A percentile compares a stretch with the other conserved stretches of the same genome.
phyloP scores from a whole-genome alignment of 208 protist species.

The Angomonas deanei region DNA sequence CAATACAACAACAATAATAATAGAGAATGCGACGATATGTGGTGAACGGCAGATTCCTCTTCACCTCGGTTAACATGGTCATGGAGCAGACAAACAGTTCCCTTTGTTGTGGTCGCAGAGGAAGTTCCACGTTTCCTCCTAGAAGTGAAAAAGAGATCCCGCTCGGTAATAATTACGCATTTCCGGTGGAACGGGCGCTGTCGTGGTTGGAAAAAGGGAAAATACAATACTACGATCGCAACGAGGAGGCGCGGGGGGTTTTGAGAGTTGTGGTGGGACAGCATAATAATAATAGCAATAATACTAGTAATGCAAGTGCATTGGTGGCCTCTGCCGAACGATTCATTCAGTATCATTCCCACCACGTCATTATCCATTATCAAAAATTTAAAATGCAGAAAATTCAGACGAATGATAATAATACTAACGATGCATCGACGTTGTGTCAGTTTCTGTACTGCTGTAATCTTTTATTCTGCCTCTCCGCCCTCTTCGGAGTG shows the following conservation, averaged over 20 bases:
- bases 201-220: neutral
- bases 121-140: no score
- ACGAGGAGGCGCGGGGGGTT: neutral
- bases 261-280: no score
- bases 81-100: no score
- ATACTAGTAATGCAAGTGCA: no score
- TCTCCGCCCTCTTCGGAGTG: neutral
- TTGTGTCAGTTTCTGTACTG: neutral
- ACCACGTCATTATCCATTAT: neutral
- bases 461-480: neutral
- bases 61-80: no score
- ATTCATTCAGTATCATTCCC: neutral
- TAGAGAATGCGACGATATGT: no score
- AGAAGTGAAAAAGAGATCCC: no score
- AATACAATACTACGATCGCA: neutral
- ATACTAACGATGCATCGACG: neutral
- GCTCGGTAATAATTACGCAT: neutral
- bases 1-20: no score
- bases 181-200: neutral
- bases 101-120: no score
- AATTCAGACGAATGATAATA: neutral
- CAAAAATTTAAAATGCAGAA: neutral
- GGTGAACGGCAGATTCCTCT: no score
- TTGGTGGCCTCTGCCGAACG: no score
- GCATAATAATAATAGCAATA: no score